Evolutionary conservation across 129 eudicot species (phyloP), one percentile per base, ranked within the genome.

Genomic region (Flaveria bidentis): DNA sequence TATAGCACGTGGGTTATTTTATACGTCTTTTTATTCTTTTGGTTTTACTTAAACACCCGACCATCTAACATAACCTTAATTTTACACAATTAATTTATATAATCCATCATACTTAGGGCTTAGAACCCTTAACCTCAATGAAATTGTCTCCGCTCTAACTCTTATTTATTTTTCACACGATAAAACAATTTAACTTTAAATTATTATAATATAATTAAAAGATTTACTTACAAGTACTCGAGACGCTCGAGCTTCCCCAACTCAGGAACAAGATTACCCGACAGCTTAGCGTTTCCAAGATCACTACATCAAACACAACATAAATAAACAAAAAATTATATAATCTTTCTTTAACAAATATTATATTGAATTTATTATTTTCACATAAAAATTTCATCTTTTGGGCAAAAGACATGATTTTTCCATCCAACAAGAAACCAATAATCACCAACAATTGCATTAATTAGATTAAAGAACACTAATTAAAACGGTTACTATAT

Each of bases 231-330:
- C 96, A 90, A 75, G 78, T 90, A 90, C 74, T 90, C 89, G 82
- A 88, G 97, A 47, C 69, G 86, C 67, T 83, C 84, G 8, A 91
- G 88, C 76, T 83, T 88, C 74, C 94, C 97, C 72, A 88, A 78
- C 66, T 91, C 89, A 10, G 91, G 90, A 41, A 88, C 97, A 52
- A 91, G 84, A 17, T 73, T 82, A 17, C 97, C 97, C 26, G 91
- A 88, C 65, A 91, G 81, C 84, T 86, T 88, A 61, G 97, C 88
- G 47, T 88, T 91, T 74, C 97, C 97, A 67, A 91, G 94, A 78
- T 91, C 97, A 61, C 97, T 91, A 88, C 82, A 75, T 69, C 46
- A 50, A 17, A 75, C 36, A 56, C 6, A 62, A 16, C 42, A 15
- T 33, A 4, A 33, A 33, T 33, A 33, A 33, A 33, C 39, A 33